A percentile compares a stretch with the other conserved stretches of the same genome.
These are phyloP conservation scores for Canariomyces notabilis DNA, from an alignment of 2,329 filamentous ascomycete genomes.

Conservation along the genomic window DNA sequence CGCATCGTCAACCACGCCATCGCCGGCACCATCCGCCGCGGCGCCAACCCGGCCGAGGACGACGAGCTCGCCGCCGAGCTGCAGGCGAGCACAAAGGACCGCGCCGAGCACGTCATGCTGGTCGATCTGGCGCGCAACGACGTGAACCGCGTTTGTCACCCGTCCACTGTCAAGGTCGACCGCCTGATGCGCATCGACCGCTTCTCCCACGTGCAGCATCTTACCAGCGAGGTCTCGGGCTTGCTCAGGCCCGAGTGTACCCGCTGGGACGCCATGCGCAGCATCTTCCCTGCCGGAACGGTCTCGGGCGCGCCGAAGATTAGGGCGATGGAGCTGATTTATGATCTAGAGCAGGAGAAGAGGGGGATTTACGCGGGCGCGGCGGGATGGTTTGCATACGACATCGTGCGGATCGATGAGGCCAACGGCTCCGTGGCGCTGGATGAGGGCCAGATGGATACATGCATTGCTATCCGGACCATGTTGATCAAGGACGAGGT, in stretches of 20 bases:
- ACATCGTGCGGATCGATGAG: conserved; percentile 55
- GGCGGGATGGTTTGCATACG: conserved; percentile 94
- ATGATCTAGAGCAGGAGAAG: conserved; percentile 90
- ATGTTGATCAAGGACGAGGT: conserved; percentile 92
- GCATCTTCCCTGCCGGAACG: conserved; percentile 94
- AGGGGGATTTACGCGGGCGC: conserved; percentile 92
- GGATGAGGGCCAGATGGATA: conserved; percentile 83
- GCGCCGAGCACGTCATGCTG: conserved; percentile 94
- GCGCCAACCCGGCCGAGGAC: conserved; percentile 76
- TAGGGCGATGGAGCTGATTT: conserved; percentile 93
- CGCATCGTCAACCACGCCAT: conserved; percentile 95
- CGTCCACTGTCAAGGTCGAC: conserved; percentile 35
- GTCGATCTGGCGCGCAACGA: conserved; percentile 34
- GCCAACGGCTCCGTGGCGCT: conserved; percentile 5
- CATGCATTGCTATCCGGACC: conserved; percentile 73
- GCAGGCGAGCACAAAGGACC: conserved; percentile 78
- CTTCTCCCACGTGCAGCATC: conserved; percentile 95
- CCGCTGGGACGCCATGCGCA: conserved; percentile 90
- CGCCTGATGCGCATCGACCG: conserved; percentile 84
- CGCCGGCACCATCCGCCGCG: conserved; percentile 88
- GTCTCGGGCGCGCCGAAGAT: conserved; percentile 96
- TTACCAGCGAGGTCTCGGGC: conserved; percentile 92
- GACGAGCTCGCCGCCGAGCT: conserved; percentile 72
- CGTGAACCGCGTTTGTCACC: conserved; percentile 38
- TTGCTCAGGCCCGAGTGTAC: conserved; percentile 78